Evolutionary conservation across 2,329 filamentous ascomycete genomes (phyloP), one percentile per base, ranked within the genome.

Genomic region (Diplodia sapinea): DNA sequence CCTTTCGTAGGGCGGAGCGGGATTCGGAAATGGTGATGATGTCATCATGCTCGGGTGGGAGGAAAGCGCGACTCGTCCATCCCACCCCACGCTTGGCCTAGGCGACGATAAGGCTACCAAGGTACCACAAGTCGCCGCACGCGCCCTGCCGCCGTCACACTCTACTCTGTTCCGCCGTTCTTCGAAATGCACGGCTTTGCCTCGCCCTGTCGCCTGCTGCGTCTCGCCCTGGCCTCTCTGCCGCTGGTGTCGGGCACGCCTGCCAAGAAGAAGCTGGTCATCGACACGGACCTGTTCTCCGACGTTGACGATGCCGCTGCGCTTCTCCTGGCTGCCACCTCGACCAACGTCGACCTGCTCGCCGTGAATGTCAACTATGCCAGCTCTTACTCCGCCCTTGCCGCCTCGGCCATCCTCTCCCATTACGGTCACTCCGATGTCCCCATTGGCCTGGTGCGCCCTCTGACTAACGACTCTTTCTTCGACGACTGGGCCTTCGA

Each of bases 241-340:
- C 23, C 62, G 23, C 38, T 65, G 20, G 26, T 4, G 50, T 31
- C 49, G 1, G 29, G 12, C 9, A 43, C 47, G 12, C 13, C 13
- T 6, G 61, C 61, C 6, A 51, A 52, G 61, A 81, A 79, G 67
- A 80, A 79, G 38, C 72, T 84, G 38, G 80, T 84, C 57, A 76
- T 84, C 29, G 82, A 84, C 71, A 83, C 82, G 0, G 82, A 84
- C 68, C 72, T 84, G 12, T 82, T 81, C 71, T 81, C 79, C 43
- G 82, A 84, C 64, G 81, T 83, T 47, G 82, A 83, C 70, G 81
- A 83, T 66, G 75, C 79, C 2, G 79, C 74, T 29, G 81, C 71
- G 47, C 71, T 83, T 43, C 74, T 84, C 36, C 74, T 84, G 29
- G 79, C 80, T 29, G 74, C 77, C 15, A 80, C 80, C 4, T 76